Percentiles rank a stretch among this genome's conserved stretches.
These are phyloP conservation scores for Podospora comata DNA, from an alignment of 495 filamentous ascomycete genomes.

Conservation along the genomic window DNA sequence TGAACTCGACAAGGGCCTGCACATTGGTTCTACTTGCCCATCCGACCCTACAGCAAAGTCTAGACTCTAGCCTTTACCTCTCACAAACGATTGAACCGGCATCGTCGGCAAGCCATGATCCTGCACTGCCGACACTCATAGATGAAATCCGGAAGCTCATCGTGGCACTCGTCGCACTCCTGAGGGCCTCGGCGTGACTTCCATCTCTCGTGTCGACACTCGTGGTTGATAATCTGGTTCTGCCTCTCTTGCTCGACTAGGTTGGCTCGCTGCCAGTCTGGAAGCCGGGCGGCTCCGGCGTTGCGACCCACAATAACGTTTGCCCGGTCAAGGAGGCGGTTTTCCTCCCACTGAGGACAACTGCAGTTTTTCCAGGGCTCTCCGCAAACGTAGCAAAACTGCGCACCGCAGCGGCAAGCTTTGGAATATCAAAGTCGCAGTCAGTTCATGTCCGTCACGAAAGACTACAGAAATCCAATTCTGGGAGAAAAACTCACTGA, in stretches of 20 bases:
- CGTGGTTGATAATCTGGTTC: conserved; percentile 27
- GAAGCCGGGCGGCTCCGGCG: background rate
- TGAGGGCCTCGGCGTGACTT: conserved; percentile 10
- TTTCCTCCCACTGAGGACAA: conserved; percentile 34
- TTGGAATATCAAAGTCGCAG: background rate
- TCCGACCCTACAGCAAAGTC: too few relatives aligned
- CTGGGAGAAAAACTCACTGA: conserved; percentile 24
- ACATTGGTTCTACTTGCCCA: too few relatives aligned
- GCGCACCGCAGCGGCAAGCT: conserved; percentile 48
- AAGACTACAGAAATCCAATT: too few relatives aligned
- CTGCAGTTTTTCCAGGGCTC: conserved; percentile 48
- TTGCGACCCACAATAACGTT: conserved; percentile 16
- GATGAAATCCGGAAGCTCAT: conserved; percentile 27
- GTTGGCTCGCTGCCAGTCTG: background rate
- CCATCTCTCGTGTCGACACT: conserved; percentile 31
- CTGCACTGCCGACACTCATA: conserved; percentile 33
- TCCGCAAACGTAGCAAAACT: conserved; percentile 61
- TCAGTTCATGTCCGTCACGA: too few relatives aligned
- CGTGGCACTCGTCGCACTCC: conserved; percentile 30
- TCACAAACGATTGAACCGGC: conserved; percentile 27
- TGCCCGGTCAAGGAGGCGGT: conserved; percentile 4
- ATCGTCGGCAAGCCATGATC: conserved; percentile 30
- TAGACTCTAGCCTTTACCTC: background rate
- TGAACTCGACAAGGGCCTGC: too few relatives aligned
- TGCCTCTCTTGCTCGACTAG: conserved; percentile 12